These are phyloP conservation scores for Ustilago loliicola DNA, from an alignment of 1,284 basidiomycete species.

Conservation along the genomic window DNA sequence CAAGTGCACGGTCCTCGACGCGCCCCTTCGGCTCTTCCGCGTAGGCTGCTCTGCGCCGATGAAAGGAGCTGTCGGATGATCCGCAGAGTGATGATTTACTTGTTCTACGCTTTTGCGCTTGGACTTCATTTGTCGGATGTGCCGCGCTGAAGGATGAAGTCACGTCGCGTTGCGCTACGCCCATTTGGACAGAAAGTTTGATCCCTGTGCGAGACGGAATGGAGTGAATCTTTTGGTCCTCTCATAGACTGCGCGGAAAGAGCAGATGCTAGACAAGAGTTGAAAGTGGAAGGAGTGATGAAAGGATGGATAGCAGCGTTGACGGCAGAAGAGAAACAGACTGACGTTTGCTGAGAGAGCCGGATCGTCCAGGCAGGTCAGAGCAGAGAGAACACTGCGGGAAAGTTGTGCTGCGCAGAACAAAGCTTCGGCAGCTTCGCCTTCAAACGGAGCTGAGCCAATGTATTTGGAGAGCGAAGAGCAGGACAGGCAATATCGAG, in stretches of 20 bases:
- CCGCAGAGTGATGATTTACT: slow-evolving; percentile 6
- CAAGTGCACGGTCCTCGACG: slow-evolving; percentile 26
- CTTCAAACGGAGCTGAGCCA: not conserved
- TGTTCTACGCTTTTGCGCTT: slow-evolving; percentile 15
- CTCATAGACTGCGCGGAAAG: too few relatives aligned
- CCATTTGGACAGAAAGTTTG: not conserved
- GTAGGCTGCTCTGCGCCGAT: not conserved
- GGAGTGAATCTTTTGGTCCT: too few relatives aligned
- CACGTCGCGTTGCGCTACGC: slow-evolving; percentile 7
- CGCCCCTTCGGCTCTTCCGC: slow-evolving; percentile 2
- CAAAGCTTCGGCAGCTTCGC: slow-evolving; percentile 3
- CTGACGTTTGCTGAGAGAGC: too few relatives aligned
- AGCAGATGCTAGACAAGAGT: too few relatives aligned
- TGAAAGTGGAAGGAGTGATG: too few relatives aligned
- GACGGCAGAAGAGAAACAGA: not conserved
- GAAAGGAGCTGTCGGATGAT: slow-evolving; percentile 13
- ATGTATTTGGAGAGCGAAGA: not conserved
- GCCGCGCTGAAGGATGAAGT: not conserved
- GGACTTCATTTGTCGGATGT: slow-evolving; percentile 30
- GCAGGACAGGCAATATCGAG: not conserved
- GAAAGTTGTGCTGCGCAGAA: slow-evolving; percentile 1
- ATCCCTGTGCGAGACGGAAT: not conserved
- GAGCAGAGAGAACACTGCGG: not conserved
- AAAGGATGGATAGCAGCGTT: too few relatives aligned
- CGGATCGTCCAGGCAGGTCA: not conserved